These are phyloP conservation scores for Chaetomium sp. DNA, from an alignment of 2,329 filamentous ascomycete species.

Conservation along the genomic window DNA sequence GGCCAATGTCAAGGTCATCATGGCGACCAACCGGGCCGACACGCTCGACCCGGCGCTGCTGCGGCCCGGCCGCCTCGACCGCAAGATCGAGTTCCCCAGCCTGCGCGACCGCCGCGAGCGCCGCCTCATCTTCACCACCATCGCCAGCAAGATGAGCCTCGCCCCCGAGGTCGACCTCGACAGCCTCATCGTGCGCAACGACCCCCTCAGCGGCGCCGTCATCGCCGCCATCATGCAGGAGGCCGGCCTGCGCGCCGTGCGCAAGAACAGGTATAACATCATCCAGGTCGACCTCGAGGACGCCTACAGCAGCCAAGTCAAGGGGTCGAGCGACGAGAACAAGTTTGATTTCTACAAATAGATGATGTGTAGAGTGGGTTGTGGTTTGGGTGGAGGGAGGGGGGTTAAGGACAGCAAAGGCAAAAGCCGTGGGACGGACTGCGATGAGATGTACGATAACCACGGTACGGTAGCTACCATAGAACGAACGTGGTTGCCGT, in stretches of 20 bases:
- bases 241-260: slow-evolving; percentile 86
- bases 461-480: slow-evolving; percentile 9
- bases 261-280: slow-evolving; percentile 99
- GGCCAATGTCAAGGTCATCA: slow-evolving; percentile 99
- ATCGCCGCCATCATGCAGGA: slow-evolving; percentile 99
- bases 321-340: slow-evolving; percentile 67
- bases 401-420: background rate
- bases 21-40: slow-evolving; percentile 98
- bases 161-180: slow-evolving; percentile 96
- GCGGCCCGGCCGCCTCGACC: slow-evolving; percentile 90
- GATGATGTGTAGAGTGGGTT: slow-evolving; percentile 24
- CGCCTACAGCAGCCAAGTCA: slow-evolving; percentile 95
- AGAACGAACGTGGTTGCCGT: slow-evolving; percentile 19
- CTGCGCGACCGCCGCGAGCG: slow-evolving; percentile 92
- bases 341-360: slow-evolving; percentile 95
- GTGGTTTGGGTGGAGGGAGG: background rate
- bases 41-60: slow-evolving; percentile 94
- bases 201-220: slow-evolving; percentile 90
- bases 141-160: slow-evolving; percentile 94
- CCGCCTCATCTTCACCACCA: slow-evolving; percentile 95
- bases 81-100: slow-evolving; percentile 98
- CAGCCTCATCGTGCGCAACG: slow-evolving; percentile 93
- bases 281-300: slow-evolving; percentile 97
- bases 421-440: background rate
- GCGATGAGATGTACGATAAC: slow-evolving; percentile 11